Conservation (phyloP, 805 yeast species). For the Grigorovia transvaalensis region DNA sequence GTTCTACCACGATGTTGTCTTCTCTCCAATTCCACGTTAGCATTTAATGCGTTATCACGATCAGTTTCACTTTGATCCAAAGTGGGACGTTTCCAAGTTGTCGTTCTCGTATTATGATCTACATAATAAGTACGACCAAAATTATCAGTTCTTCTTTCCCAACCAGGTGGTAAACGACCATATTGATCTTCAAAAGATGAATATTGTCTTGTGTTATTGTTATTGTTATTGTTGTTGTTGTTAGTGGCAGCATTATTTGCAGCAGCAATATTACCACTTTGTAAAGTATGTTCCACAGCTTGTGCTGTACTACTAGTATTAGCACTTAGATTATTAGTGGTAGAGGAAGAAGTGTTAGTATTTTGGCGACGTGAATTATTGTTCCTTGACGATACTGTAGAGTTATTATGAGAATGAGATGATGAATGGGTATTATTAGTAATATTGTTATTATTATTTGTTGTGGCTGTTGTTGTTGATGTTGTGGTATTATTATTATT, state of each 20-base stretch:
- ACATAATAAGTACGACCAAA: constrained; percentile 96
- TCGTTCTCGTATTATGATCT: constrained; percentile 93
- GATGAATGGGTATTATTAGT: constrained; percentile 16
- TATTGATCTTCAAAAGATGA: constrained; percentile 95
- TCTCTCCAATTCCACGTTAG: constrained; percentile 75
- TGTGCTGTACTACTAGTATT: constrained; percentile 12
- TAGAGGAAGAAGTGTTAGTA: background rate
- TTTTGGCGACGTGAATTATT: constrained; percentile 2
- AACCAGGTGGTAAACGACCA: constrained; percentile 95
- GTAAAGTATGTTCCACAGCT: constrained; percentile 24
- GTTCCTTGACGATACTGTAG: constrained; percentile 4
- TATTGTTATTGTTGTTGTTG: constrained; percentile 8
- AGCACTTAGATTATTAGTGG: no score
- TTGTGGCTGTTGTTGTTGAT: constrained; percentile 1
- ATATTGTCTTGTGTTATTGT: constrained; percentile 43
- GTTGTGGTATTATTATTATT: constrained; percentile 7
- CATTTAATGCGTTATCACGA: constrained; percentile 47
- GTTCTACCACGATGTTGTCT: constrained; percentile 86
- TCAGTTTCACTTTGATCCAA: constrained; percentile 67
- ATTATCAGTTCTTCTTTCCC: constrained; percentile 98
- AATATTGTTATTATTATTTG: background rate
- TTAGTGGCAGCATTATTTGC: constrained; percentile 14
- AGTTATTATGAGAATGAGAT: constrained; percentile 11
- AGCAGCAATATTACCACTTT: constrained; percentile 15
- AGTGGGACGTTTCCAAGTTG: constrained; percentile 98